A percentile compares a stretch with the other conserved stretches of the same genome.
phyloP scores from a whole-genome alignment of 169 alveolate species.

The Cryptosporidium xiaoi region DNA sequence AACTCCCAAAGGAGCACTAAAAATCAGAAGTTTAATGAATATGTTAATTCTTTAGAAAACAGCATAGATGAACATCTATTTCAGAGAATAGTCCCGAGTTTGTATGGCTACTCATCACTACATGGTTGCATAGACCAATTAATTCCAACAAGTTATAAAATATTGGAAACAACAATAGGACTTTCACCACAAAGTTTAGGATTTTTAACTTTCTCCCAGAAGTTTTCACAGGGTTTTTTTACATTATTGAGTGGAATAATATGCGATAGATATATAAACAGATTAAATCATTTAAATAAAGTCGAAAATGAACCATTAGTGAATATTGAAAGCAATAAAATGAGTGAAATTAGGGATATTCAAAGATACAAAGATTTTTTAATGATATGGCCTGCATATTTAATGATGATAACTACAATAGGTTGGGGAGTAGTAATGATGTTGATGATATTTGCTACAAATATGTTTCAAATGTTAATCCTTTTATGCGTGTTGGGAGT shows the following conservation, averaged over 20 bases:
- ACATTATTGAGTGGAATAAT: conserved; percentile 48
- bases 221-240: conserved; percentile 54
- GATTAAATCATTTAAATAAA: neutral
- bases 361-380: conserved; percentile 2
- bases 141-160: conserved; percentile 56
- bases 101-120: conserved; percentile 50
- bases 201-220: conserved; percentile 56
- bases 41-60: neutral
- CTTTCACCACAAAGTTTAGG: conserved; percentile 65
- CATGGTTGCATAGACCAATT: conserved; percentile 70
- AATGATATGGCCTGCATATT: conserved; percentile 62
- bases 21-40: neutral
- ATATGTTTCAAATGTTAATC: conserved; percentile 24
- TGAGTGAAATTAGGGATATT: neutral
- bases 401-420: conserved; percentile 63
- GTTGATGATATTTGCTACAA: conserved; percentile 50
- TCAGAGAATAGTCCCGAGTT: conserved; percentile 9
- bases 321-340: neutral
- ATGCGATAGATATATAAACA: conserved; percentile 38
- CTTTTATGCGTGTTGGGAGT: conserved; percentile 40
- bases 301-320: conserved; percentile 1
- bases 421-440: conserved; percentile 71
- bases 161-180: conserved; percentile 46
- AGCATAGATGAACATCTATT: conserved; percentile 5
- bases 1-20: conserved; percentile 10